Percentiles rank a stretch among this genome's conserved stretches.
These are phyloP conservation scores for Paecilomyces formosus DNA, from an alignment of 2,329 filamentous ascomycete species.

Conservation along the genomic window DNA sequence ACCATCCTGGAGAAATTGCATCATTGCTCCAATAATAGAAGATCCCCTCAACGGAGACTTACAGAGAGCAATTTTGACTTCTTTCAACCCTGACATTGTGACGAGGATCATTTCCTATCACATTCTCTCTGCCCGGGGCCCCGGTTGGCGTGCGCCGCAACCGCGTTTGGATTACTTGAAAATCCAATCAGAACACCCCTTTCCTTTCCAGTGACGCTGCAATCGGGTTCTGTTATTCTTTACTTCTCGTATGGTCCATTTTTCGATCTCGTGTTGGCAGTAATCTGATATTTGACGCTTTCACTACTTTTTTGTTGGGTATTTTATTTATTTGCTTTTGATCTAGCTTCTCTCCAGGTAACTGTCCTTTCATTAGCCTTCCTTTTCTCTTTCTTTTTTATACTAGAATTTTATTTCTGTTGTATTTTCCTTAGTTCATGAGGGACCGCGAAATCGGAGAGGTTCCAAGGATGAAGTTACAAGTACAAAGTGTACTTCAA, in stretches of 20 bases:
- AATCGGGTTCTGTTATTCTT: not conserved
- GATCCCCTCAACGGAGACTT: not conserved
- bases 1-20: not conserved
- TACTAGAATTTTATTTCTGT: not conserved
- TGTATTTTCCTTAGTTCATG: not conserved
- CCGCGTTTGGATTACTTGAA: not conserved
- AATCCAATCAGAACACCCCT: not conserved
- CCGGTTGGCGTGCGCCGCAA: not conserved
- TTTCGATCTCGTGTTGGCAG: not conserved
- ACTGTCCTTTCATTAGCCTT: not conserved
- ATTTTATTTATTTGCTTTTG: not conserved
- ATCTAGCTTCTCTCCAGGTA: not conserved
- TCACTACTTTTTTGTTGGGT: not conserved
- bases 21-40: not conserved
- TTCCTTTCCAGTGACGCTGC: not conserved
- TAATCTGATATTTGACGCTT: not conserved
- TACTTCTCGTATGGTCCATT: not conserved
- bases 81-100: not conserved
- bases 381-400: not conserved
- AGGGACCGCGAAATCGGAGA: not conserved
- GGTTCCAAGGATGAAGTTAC: not conserved
- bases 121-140: not conserved
- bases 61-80: not conserved
- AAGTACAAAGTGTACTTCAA: not conserved
- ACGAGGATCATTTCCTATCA: not conserved